phyloP scores from a whole-genome alignment of 306 rosid genomes.

The Vigna angularis region DNA sequence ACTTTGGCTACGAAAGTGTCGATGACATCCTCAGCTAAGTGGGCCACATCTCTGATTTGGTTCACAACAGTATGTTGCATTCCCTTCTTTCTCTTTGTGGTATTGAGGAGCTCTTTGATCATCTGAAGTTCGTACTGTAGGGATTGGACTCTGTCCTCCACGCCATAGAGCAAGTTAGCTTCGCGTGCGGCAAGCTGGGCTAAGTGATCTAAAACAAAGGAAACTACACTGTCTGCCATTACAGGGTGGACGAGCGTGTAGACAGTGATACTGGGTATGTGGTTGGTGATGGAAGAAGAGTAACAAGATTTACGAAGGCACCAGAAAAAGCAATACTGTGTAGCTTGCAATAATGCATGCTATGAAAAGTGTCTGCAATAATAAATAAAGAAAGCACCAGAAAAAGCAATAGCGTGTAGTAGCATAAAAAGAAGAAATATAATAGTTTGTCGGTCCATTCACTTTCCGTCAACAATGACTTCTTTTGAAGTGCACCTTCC shows the following conservation, averaged over 20 bases:
- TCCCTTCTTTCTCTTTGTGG: neutral
- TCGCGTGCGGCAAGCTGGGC: slow-evolving; percentile 9
- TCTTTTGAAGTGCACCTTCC: too few relatives aligned
- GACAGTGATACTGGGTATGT: neutral
- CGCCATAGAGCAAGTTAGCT: slow-evolving; percentile 33
- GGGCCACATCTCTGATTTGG: slow-evolving; percentile 38
- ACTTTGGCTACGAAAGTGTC: slow-evolving; percentile 13
- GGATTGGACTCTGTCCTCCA: slow-evolving; percentile 19
- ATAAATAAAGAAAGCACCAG: too few relatives aligned
- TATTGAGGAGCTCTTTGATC: neutral
- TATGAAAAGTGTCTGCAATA: too few relatives aligned
- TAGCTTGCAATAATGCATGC: too few relatives aligned
- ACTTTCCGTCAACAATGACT: too few relatives aligned
- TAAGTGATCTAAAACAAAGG: slow-evolving; percentile 34
- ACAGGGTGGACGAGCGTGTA: neutral
- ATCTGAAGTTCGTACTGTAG: slow-evolving; percentile 21
- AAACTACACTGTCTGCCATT: slow-evolving; percentile 36
- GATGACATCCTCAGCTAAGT: slow-evolving; percentile 37
- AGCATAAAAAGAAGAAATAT: too few relatives aligned
- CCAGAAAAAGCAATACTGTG: too few relatives aligned
- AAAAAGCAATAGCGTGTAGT: too few relatives aligned
- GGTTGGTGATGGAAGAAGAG: too few relatives aligned
- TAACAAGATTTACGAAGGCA: neutral
- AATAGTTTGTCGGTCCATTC: too few relatives aligned
- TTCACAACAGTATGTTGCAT: neutral